Percentiles rank a stretch among this genome's conserved stretches.
Conservation (phyloP, 768 basidiomycete genomes). For the Russula lepida region DNA sequence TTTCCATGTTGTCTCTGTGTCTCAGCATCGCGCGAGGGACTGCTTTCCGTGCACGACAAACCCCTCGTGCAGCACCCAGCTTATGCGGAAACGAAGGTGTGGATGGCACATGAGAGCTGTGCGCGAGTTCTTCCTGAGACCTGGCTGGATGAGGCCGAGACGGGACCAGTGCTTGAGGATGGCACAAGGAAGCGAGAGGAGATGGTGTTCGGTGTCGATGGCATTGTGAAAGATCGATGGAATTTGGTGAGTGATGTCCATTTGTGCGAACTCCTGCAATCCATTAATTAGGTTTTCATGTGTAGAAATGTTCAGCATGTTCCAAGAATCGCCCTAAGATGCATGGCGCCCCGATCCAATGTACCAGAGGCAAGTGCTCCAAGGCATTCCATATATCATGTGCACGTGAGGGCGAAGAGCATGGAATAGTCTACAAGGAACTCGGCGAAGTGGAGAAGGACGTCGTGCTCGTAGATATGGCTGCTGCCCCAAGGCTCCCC, state of each 20-base stretch:
- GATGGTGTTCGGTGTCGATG: constrained; percentile 77
- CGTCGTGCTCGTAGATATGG: constrained; percentile 51
- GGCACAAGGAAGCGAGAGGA: constrained; percentile 35
- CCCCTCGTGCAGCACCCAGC: constrained; percentile 30
- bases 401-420: constrained; percentile 49
- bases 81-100: constrained; percentile 30
- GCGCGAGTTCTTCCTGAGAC: constrained; percentile 83
- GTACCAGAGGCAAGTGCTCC: constrained; percentile 88
- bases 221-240: constrained; percentile 89
- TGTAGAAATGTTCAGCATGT: constrained; percentile 88
- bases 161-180: constrained; percentile 24
- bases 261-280: not conserved
- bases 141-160: constrained; percentile 71
- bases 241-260: constrained; percentile 55
- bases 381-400: constrained; percentile 93
- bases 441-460: constrained; percentile 74
- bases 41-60: constrained; percentile 62
- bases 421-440: constrained; percentile 51
- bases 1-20: constrained; percentile 68
- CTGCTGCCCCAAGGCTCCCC: not conserved
- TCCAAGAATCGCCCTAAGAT: constrained; percentile 53
- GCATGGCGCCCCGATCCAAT: constrained; percentile 83
- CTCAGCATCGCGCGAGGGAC: constrained; percentile 41
- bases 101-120: constrained; percentile 77
- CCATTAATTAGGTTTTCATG: not conserved